phyloP scores from a whole-genome alignment of 345 rosid species.

The Schrenkiella parvula region DNA sequence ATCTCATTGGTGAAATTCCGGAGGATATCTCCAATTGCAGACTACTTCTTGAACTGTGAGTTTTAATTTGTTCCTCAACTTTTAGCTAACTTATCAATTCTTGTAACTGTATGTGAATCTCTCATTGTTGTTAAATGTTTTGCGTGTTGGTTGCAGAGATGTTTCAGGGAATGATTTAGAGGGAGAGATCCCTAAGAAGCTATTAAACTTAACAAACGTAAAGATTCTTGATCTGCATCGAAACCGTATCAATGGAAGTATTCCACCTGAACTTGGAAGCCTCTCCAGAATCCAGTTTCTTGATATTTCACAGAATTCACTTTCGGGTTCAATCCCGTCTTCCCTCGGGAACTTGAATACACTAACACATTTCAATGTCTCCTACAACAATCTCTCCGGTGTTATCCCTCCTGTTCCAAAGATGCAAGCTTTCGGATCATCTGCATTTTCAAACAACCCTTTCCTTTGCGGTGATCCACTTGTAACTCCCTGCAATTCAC shows the following conservation, averaged over 20 bases:
- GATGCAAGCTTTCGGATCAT: conserved; percentile 57
- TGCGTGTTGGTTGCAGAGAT: conserved; percentile 68
- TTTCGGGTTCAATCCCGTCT: conserved; percentile 69
- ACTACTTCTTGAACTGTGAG: conserved; percentile 84
- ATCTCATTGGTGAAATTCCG: conserved; percentile 64
- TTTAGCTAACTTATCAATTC: background rate
- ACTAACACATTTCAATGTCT: conserved; percentile 57
- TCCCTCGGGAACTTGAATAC: conserved; percentile 56
- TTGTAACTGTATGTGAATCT: conserved; percentile 14
- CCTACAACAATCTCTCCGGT: conserved; percentile 78
- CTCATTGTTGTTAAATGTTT: conserved; percentile 36
- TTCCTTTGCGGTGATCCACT: conserved; percentile 80
- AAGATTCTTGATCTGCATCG: conserved; percentile 71
- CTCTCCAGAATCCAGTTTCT: conserved; percentile 56
- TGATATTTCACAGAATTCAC: conserved; percentile 64
- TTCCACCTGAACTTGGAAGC: conserved; percentile 63
- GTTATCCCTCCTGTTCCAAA: conserved; percentile 48
- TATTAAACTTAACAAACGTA: conserved; percentile 61
- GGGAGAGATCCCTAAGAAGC: conserved; percentile 61
- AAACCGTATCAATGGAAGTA: conserved; percentile 68
- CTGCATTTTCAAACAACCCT: conserved; percentile 69
- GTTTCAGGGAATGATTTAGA: conserved; percentile 69
- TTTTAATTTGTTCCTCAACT: conserved; percentile 13
- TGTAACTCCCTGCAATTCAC: conserved; percentile 45
- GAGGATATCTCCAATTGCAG: conserved; percentile 59